Conservation (phyloP, 768 basidiomycete genomes). For the Leucocoprinus birnbaumii region DNA sequence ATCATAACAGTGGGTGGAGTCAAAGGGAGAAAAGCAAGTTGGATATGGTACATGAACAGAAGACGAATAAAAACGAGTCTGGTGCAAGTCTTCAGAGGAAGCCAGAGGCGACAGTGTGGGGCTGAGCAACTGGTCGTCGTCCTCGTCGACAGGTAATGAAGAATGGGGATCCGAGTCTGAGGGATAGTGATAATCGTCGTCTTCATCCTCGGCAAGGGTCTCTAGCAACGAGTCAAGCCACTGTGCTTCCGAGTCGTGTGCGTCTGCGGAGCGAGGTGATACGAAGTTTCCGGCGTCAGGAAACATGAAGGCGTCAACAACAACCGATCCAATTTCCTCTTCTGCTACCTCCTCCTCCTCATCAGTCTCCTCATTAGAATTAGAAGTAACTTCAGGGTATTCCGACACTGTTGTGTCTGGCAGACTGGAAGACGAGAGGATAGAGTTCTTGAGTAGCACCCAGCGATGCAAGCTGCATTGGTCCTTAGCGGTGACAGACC, state of each 20-base stretch:
- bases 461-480: slow-evolving; percentile 78
- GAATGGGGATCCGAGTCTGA: slow-evolving; percentile 44
- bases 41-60: slow-evolving; percentile 44
- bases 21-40: slow-evolving; percentile 21
- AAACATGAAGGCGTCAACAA: slow-evolving; percentile 74
- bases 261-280: slow-evolving; percentile 28
- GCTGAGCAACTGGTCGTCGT: slow-evolving; percentile 61
- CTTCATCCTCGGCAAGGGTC: slow-evolving; percentile 67
- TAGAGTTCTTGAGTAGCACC: slow-evolving; percentile 86
- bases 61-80: slow-evolving; percentile 42
- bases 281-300: slow-evolving; percentile 68
- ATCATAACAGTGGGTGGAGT: slow-evolving; percentile 38
- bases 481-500: slow-evolving; percentile 60
- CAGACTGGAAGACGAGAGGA: slow-evolving; percentile 45
- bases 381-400: slow-evolving; percentile 25
- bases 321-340: slow-evolving; percentile 47
- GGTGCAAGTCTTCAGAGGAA: slow-evolving; percentile 71
- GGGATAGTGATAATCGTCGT: slow-evolving; percentile 46
- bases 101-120: slow-evolving; percentile 69
- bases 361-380: slow-evolving; percentile 35
- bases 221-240: slow-evolving; percentile 85
- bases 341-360: slow-evolving; percentile 43
- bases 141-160: slow-evolving; percentile 54
- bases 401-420: slow-evolving; percentile 29
- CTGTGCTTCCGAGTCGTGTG: slow-evolving; percentile 60